phyloP scores from a whole-genome alignment of 1,284 basidiomycete genomes.

The Apiotrichum laibachii region DNA sequence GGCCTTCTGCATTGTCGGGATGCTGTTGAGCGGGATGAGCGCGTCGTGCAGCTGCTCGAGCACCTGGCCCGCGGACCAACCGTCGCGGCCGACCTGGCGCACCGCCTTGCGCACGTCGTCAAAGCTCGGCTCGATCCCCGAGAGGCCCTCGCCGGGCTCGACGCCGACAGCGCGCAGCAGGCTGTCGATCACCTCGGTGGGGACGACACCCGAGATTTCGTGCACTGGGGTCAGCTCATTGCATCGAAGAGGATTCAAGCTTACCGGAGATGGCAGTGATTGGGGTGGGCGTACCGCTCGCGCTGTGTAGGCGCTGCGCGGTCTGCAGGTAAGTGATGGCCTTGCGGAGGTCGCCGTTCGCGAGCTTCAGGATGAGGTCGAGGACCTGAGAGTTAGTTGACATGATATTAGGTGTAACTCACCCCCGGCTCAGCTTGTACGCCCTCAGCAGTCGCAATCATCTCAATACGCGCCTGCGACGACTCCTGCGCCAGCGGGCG shows the following conservation, averaged over 20 bases:
- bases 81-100: constrained; percentile 72
- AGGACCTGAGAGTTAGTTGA: constrained; percentile 36
- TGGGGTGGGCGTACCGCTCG: constrained; percentile 65
- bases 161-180: constrained; percentile 76
- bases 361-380: constrained; percentile 54
- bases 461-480: constrained; percentile 69
- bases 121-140: constrained; percentile 61
- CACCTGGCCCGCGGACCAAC: constrained; percentile 89
- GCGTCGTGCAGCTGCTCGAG: constrained; percentile 92
- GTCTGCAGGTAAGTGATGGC: constrained; percentile 99
- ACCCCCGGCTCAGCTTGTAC: constrained; percentile 55
- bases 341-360: constrained; percentile 89
- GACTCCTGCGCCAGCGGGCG: constrained; percentile 80
- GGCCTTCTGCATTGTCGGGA: constrained; percentile 79
- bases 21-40: constrained; percentile 73
- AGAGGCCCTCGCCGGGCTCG: constrained; percentile 56
- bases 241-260: constrained; percentile 7
- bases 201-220: constrained; percentile 96
- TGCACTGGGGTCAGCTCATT: constrained; percentile 59
- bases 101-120: constrained; percentile 71
- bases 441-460: constrained; percentile 67
- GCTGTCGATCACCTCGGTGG: constrained; percentile 65
- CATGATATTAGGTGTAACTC: constrained; percentile 14
- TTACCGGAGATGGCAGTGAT: constrained; percentile 61
- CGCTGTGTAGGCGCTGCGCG: constrained; percentile 75